Percentiles rank a stretch among this genome's conserved stretches.
Conservation (phyloP, 352 stramenopile species). For the Phytopythium montanum region DNA sequence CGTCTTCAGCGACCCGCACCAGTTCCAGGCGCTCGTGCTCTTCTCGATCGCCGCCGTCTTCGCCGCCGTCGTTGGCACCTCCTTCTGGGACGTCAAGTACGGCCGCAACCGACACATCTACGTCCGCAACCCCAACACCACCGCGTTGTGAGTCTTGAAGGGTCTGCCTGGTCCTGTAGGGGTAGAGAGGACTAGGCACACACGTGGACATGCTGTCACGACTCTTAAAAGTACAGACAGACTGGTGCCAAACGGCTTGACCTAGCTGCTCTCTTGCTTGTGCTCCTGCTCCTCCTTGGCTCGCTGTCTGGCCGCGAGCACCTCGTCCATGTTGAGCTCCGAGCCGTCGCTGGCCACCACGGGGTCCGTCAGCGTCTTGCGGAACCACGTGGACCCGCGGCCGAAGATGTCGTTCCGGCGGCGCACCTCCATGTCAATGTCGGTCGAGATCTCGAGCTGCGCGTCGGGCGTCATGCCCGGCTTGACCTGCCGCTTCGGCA, state of each 20-base stretch:
- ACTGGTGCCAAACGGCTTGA: too few species aligned
- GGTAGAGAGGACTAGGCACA: neutral
- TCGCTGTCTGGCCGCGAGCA: conserved; percentile 48
- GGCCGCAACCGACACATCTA: conserved; percentile 35
- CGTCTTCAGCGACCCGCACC: conserved; percentile 25
- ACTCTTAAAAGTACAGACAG: too few species aligned
- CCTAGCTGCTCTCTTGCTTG: conserved; percentile 1
- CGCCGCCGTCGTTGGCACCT: conserved; percentile 44
- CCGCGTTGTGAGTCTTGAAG: neutral
- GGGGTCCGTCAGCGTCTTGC: conserved; percentile 66
- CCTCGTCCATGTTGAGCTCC: conserved; percentile 85
- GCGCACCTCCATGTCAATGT: conserved; percentile 61
- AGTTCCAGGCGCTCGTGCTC: conserved; percentile 55
- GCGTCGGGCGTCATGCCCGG: conserved; percentile 41
- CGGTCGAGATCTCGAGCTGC: conserved; percentile 60
- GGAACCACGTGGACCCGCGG: conserved; percentile 77
- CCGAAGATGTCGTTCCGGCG: conserved; percentile 79
- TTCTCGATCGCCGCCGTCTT: conserved; percentile 34
- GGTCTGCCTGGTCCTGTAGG: neutral
- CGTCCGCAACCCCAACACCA: conserved; percentile 9
- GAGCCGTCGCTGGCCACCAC: conserved; percentile 76
- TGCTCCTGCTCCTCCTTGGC: conserved; percentile 30
- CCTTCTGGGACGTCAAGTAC: conserved; percentile 46
- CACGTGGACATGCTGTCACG: neutral
- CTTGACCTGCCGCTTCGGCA: conserved; percentile 83